Base-by-base conservation (phyloP, 768 basidiomycete genomes). In the Omphalotus guepiniiformis region DNA sequence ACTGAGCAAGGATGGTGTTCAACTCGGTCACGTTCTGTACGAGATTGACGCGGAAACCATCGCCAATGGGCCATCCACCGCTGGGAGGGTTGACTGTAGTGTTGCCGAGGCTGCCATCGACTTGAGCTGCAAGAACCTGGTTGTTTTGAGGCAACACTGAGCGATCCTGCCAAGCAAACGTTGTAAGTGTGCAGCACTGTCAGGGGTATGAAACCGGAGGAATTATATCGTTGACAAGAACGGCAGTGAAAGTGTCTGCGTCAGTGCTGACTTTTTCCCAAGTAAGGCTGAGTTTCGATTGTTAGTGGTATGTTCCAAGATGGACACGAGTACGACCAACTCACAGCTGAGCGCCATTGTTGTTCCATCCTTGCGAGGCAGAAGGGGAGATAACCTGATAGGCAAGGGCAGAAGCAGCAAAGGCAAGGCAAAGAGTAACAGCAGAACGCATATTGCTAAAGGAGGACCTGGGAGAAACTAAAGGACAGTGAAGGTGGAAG, bases 231-330 rank as follows among this genome's bases (percentile, higher is more conserved):
- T 88, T 87, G 52, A 71, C 74, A 39, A 94, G 73, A 41, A 89
- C 67, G 39, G 76, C 73, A 12, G 85, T 78, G 63, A 93, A 91
- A 66, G 78, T 88, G 42, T 48, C 21, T 0, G 75, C 65, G 59
- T 94, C 92, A 7, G 85, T 87, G 44, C 53, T 50, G 50, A 90
- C 89, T 4, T 74, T 73, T 1, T 62, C 40, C 90, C 90, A 94
- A 5, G 66, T 49, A 47, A 90, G 65, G 13, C 67, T 71, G 55
- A 63, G 53, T 37, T 21, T 49, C n/a, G 25, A 15, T n/a, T 22
- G 48, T 27, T 41, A 43, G 42, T 42, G 35, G 40, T 8, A 42
- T 19, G n/a, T n/a, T n/a, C n/a, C n/a, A n/a, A n/a, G n/a, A n/a
- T n/a, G n/a, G n/a, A n/a, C n/a, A n/a, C n/a, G n/a, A n/a, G n/a